Evolutionary conservation across 768 basidiomycete genomes (phyloP).

Genomic region (Piloderma croceum): DNA sequence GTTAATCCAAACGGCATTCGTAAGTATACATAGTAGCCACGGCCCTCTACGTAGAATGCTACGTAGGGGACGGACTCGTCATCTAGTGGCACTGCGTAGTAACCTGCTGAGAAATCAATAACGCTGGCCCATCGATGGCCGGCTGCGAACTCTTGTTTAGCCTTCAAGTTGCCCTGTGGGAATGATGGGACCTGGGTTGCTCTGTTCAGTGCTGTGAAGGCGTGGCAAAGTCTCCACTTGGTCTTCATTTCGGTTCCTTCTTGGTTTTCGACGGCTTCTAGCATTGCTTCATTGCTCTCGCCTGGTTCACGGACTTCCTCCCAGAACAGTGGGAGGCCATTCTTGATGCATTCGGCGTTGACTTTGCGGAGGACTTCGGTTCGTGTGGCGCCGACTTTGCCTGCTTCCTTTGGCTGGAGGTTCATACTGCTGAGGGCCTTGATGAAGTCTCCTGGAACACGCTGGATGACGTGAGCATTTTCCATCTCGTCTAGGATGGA

Average conservation of each 20-base stretch:
- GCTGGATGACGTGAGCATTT: slow-evolving; percentile 28
- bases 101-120: slow-evolving; percentile 35
- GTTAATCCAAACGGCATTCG: slow-evolving; percentile 20
- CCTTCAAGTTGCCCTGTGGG: slow-evolving; percentile 32
- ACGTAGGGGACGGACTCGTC: slow-evolving; percentile 16
- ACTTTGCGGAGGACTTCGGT: slow-evolving; percentile 20
- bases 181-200: slow-evolving; percentile 24
- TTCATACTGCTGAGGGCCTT: slow-evolving; percentile 31
- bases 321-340: slow-evolving; percentile 14
- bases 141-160: slow-evolving; percentile 31
- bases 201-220: slow-evolving; percentile 31
- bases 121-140: slow-evolving; percentile 31
- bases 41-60: slow-evolving; percentile 33
- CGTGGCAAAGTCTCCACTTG: slow-evolving; percentile 36
- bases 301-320: background rate
- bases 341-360: slow-evolving; percentile 28
- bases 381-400: slow-evolving; percentile 20
- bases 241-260: background rate
- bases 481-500: slow-evolving; percentile 30
- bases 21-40: slow-evolving; percentile 18
- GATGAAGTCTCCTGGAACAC: slow-evolving; percentile 24
- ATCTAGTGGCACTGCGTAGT: slow-evolving; percentile 10
- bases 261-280: background rate
- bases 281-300: background rate
- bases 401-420: slow-evolving; percentile 31